A percentile compares a stretch with the other conserved stretches of the same genome.
Conservation (phyloP, 495 filamentous ascomycete genomes). For the Aspergillus saccharolyticus region DNA sequence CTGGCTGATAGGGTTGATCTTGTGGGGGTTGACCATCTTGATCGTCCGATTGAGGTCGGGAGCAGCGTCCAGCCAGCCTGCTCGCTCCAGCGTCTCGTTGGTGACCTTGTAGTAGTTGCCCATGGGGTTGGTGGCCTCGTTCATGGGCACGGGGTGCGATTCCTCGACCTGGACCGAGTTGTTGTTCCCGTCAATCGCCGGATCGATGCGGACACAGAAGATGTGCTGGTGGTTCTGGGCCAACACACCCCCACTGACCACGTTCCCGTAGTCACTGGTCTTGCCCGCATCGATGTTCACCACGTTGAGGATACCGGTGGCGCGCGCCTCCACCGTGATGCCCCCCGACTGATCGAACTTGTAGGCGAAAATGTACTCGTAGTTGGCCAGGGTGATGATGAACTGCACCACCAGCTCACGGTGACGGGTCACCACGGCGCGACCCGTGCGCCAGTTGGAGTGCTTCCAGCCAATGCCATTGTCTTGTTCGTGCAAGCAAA, state of each 20-base stretch:
- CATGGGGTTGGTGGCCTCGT: conserved; percentile 67
- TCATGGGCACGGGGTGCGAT: conserved; percentile 66
- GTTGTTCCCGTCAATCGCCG: conserved; percentile 67
- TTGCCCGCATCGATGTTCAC: conserved; percentile 71
- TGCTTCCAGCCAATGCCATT: conserved; percentile 67
- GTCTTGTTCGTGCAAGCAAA: conserved; percentile 69
- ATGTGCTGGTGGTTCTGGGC: conserved; percentile 86
- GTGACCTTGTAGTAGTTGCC: conserved; percentile 71
- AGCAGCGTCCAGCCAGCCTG: conserved; percentile 66
- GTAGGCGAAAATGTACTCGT: conserved; percentile 85
- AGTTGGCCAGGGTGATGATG: conserved; percentile 77
- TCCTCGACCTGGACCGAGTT: conserved; percentile 73
- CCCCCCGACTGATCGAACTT: conserved; percentile 85
- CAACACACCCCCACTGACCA: conserved; percentile 82
- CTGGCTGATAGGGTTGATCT: conserved; percentile 67
- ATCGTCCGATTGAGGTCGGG: conserved; percentile 63
- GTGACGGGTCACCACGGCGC: conserved; percentile 57
- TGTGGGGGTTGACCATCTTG: conserved; percentile 72
- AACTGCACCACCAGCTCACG: conserved; percentile 66
- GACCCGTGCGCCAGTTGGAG: conserved; percentile 64
- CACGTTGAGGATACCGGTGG: conserved; percentile 84
- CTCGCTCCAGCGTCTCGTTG: conserved; percentile 56
- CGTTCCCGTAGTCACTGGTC: conserved; percentile 64
- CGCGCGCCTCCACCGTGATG: conserved; percentile 73
- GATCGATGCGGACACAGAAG: conserved; percentile 86